Conservation (phyloP, 352 stramenopile genomes). For the Thalassiosira pacifica region DNA sequence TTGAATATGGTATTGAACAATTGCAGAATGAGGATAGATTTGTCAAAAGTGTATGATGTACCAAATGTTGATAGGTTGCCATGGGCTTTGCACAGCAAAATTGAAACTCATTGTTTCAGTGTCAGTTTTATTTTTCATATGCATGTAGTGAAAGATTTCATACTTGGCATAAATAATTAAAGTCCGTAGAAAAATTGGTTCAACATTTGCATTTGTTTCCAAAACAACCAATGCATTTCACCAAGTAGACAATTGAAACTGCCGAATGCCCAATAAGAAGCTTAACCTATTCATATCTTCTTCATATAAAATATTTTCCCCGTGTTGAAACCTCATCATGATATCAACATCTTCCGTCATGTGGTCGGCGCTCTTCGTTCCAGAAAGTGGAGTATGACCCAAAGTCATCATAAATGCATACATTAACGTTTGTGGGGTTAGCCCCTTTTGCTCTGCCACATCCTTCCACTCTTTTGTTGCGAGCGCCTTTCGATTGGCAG, state of each 20-base stretch:
- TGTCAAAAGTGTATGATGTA: too few species aligned
- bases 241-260: not conserved
- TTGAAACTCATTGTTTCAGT: too few species aligned
- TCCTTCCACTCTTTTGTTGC: slow-evolving; percentile 27
- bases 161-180: too few species aligned
- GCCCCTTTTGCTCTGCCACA: slow-evolving; percentile 45
- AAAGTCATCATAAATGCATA: slow-evolving; percentile 71
- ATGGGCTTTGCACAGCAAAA: too few species aligned
- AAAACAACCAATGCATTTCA: not conserved
- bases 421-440: slow-evolving; percentile 71
- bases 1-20: too few species aligned
- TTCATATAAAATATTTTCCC: slow-evolving; percentile 48
- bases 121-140: too few species aligned
- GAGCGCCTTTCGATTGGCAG: slow-evolving; percentile 71
- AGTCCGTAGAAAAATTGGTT: too few species aligned
- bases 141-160: too few species aligned
- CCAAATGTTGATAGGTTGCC: too few species aligned
- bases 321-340: slow-evolving; percentile 61
- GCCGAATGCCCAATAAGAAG: slow-evolving; percentile 33
- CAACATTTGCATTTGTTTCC: too few species aligned
- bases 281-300: slow-evolving; percentile 45
- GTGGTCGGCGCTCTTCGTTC: slow-evolving; percentile 68
- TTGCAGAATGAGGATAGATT: too few species aligned
- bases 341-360: slow-evolving; percentile 77
- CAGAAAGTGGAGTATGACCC: slow-evolving; percentile 65